Conservation (phyloP, 257 asterid genomes). For the Verbascum thapsus region DNA sequence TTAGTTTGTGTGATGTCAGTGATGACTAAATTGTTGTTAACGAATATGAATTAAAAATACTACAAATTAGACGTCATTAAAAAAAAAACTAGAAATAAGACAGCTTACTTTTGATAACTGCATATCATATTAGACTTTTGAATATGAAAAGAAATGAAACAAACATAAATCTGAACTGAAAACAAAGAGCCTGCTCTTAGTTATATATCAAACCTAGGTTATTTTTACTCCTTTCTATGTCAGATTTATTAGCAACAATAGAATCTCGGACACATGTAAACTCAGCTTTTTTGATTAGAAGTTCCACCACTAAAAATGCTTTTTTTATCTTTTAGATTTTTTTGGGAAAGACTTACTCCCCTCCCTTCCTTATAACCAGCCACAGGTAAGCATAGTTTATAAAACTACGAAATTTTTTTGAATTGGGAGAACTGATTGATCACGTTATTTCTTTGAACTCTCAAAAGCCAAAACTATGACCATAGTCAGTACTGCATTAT, state of each 20-base stretch:
- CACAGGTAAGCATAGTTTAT: background rate
- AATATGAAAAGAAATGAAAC: constrained; percentile 8
- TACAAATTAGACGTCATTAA: constrained; percentile 22
- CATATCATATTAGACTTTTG: constrained; percentile 12
- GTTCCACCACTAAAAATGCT: background rate
- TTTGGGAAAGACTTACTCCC: background rate
- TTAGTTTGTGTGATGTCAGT: too few species aligned
- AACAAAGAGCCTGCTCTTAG: background rate
- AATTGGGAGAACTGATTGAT: constrained; percentile 10
- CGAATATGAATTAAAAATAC: constrained; percentile 4
- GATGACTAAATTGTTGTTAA: background rate
- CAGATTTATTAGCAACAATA: background rate
- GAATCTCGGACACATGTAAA: background rate
- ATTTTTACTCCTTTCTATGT: background rate
- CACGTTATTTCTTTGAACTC: background rate
- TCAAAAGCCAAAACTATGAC: constrained; percentile 12
- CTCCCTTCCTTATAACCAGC: background rate
- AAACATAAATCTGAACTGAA: constrained; percentile 12
- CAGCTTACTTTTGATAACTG: constrained; percentile 1
- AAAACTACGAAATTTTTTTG: background rate
- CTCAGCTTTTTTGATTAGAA: background rate
- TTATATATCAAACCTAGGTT: background rate
- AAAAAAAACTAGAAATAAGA: constrained; percentile 15
- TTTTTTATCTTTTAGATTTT: background rate
- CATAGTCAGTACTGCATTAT: background rate